Evolutionary conservation across 495 filamentous ascomycete species (phyloP).

Genomic region (Neurospora tetraspora): DNA sequence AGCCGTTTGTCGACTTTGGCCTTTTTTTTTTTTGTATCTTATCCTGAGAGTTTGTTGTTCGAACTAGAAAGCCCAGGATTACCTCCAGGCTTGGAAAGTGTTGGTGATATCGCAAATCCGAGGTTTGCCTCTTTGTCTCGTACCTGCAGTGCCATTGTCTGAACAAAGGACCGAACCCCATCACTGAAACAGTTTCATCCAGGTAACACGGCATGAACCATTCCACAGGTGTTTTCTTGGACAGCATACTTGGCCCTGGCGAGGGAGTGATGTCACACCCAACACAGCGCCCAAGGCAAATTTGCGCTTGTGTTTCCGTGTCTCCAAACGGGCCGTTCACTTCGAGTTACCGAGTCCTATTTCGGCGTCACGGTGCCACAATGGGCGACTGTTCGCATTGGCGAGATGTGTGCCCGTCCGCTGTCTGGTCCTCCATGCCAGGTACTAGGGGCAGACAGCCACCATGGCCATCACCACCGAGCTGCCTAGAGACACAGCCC

Average conservation of each 20-base stretch:
- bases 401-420: neutral
- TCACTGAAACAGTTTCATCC: neutral
- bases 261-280: neutral
- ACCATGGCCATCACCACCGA: neutral
- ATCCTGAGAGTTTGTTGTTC: neutral
- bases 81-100: neutral
- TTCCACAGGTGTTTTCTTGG: neutral
- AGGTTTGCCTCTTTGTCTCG: neutral
- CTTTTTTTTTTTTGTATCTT: too few species aligned
- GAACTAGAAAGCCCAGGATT: neutral
- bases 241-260: neutral
- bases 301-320: neutral
- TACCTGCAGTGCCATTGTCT: neutral
- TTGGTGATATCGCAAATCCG: neutral
- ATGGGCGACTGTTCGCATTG: neutral
- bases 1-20: too few species aligned
- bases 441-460: neutral
- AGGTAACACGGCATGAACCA: neutral
- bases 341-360: neutral
- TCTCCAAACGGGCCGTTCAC: neutral
- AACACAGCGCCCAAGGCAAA: neutral
- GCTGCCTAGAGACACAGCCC: neutral
- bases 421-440: neutral
- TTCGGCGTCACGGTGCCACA: neutral
- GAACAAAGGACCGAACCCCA: neutral